Evolutionary conservation across 2,329 filamentous ascomycete genomes (phyloP), one percentile per base, ranked within the genome.

Genomic region (Plectosphaerella cucumerina): DNA sequence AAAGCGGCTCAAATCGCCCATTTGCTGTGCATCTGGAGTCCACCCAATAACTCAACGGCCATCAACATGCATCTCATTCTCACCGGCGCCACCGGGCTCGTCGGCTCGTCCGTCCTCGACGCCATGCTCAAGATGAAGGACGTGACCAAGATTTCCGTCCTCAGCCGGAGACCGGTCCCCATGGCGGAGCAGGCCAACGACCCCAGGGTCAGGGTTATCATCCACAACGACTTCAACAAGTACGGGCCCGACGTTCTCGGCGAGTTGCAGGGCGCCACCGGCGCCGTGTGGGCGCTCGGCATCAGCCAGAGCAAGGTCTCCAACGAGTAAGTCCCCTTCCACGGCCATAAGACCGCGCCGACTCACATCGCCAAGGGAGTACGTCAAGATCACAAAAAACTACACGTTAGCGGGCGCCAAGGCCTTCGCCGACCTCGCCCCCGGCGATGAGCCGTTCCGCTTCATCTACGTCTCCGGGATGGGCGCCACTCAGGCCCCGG

Each of bases 221-320:
- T 85, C 17, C 86, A 90, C 61, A 74, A 78, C 15, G 84, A 91
- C 64, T 91, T 87, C 60, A 66, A 70, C 12, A 70, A 64, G 1
- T 91, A 89, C 62, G 75, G 80, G 34, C 59, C 75, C 0, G 71
- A 73, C 0, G 57, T 90, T 2, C 72, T 90, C 10, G 56, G 67
- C 21, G 72, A 85, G 61, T 71, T 92, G 1, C 73, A 76, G 48
- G 86, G 81, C 20, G 87, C 87, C 0, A 70, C 77, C 8, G 87
- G 84, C 2, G 87, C 83, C 53, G 84, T 91, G 1, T 92, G 88
- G 88, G 87, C 88, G 0, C 72, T 86, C 44, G 87, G 88, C 1
- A 82, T 85, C 45, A 83, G 79, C 54, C 78, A 84, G 59, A 81
- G 65, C 11, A 69, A 76, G 39, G 85, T 89, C 8, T 62, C 62